Evolutionary conservation across 768 basidiomycete species (phyloP), one percentile per base, ranked within the genome.

Genomic region (Suillus sp.): DNA sequence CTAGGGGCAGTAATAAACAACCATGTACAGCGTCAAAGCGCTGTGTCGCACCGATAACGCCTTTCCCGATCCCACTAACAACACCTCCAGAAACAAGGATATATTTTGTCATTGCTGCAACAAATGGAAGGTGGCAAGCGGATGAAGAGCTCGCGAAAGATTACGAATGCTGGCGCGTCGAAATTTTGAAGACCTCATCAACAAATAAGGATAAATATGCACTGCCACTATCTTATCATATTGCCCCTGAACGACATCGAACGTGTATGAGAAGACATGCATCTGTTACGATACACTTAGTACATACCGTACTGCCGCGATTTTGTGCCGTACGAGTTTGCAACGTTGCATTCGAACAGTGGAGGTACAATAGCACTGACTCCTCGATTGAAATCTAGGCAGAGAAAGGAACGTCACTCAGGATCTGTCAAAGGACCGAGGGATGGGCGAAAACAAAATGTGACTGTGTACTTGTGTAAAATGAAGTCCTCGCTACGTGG

Each of bases 21-120:
- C 56, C 14, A 47, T 51, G 53, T 45, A 56, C 60, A 61, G 51
- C 51, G 66, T 60, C 62, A 60, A 62, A 67, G 65, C 59, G 61
- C 62, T 66, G 53, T 60, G 66, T 72, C 85, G 79, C 76, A 98
- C 96, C 96, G 73, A 99, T 98, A 66, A 99, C 95, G 70, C 96
- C 96, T 86, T 99, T 99, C 67, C 96, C 96, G 71, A 99, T 99
- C 61, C 96, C 96, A 71, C 94, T 96, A 74, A 99, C 92, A 63
- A 99, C 96, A 77, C 96, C 96, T 64, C 96, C 96, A 43, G 92
- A 94, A 35, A 99, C 93, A 67, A 99, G 71, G 72, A 98, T 99
- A 80, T 93, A 99, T 80, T 98, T 98, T 65, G 92, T 95, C 92
- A 95, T 95, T 54, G 48, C 66, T 47, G 61, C 64, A 50, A 62